These are phyloP conservation scores for Zygosaccharomyces gambellarensis DNA, from an alignment of 805 yeast species.

Conservation along the genomic window DNA sequence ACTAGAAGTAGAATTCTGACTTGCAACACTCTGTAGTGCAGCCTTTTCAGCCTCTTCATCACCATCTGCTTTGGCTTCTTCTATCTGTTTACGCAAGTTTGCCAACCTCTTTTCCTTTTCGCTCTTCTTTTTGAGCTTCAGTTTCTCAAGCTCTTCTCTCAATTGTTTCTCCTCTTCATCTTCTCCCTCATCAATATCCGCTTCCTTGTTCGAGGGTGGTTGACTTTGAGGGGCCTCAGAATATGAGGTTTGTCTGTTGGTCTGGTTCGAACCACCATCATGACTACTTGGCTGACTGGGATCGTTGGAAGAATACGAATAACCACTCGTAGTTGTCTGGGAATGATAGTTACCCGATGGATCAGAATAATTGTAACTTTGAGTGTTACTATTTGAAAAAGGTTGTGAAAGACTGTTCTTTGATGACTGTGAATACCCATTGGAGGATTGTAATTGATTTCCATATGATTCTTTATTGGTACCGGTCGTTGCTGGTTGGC, in stretches of 20 bases:
- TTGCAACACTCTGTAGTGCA: slow-evolving; percentile 16
- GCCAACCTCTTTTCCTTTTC: slow-evolving; percentile 58
- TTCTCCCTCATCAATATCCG: slow-evolving; percentile 37
- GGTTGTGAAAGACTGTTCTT: not conserved
- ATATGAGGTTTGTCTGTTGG: not conserved
- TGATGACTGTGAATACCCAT: not conserved
- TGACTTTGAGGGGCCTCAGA: not conserved
- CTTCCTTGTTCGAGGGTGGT: not conserved
- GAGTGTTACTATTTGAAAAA: not conserved
- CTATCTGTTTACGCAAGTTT: slow-evolving; percentile 55
- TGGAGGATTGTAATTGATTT: not conserved
- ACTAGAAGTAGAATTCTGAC: slow-evolving; percentile 1
- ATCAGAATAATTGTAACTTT: not conserved
- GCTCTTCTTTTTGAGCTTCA: slow-evolving; percentile 46
- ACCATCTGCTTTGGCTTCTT: slow-evolving; percentile 43
- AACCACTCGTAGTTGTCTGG: not conserved
- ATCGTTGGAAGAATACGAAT: not conserved
- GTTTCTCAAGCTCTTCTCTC: slow-evolving; percentile 35
- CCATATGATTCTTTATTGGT: not conserved
- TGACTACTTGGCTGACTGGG: not conserved
- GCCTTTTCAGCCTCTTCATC: slow-evolving; percentile 34
- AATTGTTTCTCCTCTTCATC: slow-evolving; percentile 44
- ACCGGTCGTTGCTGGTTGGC: not conserved
- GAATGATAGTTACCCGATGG: not conserved
- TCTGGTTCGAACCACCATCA: not conserved